A percentile compares a stretch with the other conserved stretches of the same genome.
These are phyloP conservation scores for Tolypocladium cylindrosporum DNA, from an alignment of 2,329 filamentous ascomycete species.

Conservation along the genomic window DNA sequence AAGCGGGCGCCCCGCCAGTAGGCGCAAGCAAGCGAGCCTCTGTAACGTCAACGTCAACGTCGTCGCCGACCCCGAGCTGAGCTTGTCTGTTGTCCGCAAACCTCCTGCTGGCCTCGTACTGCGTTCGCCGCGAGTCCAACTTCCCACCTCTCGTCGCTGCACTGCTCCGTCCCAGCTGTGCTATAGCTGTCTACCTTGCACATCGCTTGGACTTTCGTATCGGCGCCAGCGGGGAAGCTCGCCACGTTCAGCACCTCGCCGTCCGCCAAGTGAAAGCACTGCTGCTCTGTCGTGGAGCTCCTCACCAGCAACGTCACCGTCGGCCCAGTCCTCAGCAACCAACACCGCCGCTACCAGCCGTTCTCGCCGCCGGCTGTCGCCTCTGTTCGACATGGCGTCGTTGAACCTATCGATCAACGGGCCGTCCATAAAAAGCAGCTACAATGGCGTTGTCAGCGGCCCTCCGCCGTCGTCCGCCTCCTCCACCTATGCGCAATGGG, in stretches of 20 bases:
- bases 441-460: slow-evolving; percentile 47
- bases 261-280: neutral
- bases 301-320: neutral
- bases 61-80: slow-evolving; percentile 7
- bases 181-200: neutral
- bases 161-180: neutral
- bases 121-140: slow-evolving; percentile 3
- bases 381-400: slow-evolving; percentile 53
- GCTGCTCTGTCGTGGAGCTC: neutral
- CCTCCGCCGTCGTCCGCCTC: slow-evolving; percentile 48
- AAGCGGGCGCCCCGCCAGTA: slow-evolving; percentile 1
- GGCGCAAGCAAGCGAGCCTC: slow-evolving; percentile 2
- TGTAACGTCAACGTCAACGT: slow-evolving; percentile 9
- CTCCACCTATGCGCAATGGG: slow-evolving; percentile 84
- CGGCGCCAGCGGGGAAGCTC: neutral
- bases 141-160: neutral
- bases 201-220: neutral
- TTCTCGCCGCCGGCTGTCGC: neutral
- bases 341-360: neutral
- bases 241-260: neutral
- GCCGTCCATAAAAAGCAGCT: slow-evolving; percentile 77
- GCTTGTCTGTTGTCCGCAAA: slow-evolving; percentile 4
- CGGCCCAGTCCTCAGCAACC: neutral
- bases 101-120: slow-evolving; percentile 3
- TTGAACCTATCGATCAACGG: slow-evolving; percentile 73